Base-by-base conservation (phyloP, 1,284 basidiomycete species). In the Ganoderma resinaceum region DNA sequence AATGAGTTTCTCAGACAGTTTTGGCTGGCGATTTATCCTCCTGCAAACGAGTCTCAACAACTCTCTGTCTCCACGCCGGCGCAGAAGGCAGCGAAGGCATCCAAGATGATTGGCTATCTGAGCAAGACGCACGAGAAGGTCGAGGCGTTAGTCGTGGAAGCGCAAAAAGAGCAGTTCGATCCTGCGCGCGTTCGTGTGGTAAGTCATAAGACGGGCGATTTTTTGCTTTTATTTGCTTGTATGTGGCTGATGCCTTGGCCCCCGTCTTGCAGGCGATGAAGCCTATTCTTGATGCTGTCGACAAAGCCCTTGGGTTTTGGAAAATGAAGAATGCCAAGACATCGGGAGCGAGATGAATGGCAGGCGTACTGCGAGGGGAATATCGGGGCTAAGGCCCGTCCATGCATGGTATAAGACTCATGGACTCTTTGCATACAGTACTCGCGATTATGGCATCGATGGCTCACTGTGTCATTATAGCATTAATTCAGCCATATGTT, bases 1-100 rank as follows among this genome's bases (percentile, higher is more conserved):
- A 96, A 95, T 73, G 97, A 99, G 80, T 98, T 99, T 78, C 84
- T 99, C 12, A 89, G 97, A 12, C 97, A 99, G 78, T 99, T 96
- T 78, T 99, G 97, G 96, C 87, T 92, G 12, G 88, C 95, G 0
- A 87, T 95, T 62, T 92, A 97, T 66, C 97, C 97, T 1, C 88
- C 93, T 1, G 81, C 87, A 0, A 83, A 85, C 23, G 91, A 94
- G 40, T 76, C 85, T 20, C 85, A 85, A 70, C 82, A 84, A 0
- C 76, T 86, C 1, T 79, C 82, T 3, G 73, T 81, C 1, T 79
- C 86, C 8, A 89, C 88, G 1, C 83, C 87, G 12, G 85, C 87
- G 2, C 91, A 94, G 77, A 90, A 91, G 73, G 86, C 87, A 0
- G 85, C 87, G 2, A 95, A 95, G 76, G 92, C 91, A 0, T 86